Evolutionary conservation across 768 basidiomycete genomes (phyloP).

Genomic region (Ephemerocybe angulata): DNA sequence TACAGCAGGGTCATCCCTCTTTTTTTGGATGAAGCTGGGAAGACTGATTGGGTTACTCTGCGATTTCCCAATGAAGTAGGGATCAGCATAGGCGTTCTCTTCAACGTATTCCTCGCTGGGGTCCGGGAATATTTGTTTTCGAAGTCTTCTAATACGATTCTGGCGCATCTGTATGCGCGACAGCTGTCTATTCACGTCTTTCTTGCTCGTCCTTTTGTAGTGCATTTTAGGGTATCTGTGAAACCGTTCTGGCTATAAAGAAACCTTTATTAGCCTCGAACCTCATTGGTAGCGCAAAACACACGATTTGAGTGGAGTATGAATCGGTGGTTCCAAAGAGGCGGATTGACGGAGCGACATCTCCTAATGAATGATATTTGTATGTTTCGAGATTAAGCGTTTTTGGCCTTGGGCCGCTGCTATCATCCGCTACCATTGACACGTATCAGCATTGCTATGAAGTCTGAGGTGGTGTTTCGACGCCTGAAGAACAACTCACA

Average conservation of each 20-base stretch:
- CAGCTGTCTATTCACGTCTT: background rate
- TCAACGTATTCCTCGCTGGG: background rate
- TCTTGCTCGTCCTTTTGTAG: background rate
- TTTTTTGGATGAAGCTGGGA: background rate
- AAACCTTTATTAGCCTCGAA: background rate
- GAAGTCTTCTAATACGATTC: background rate
- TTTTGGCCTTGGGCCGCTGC: background rate
- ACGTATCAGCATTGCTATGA: too few relatives aligned
- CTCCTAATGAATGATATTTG: constrained; percentile 7
- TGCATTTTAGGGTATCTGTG: background rate
- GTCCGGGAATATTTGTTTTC: background rate
- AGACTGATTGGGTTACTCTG: background rate
- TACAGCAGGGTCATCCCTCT: background rate
- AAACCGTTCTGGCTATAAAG: background rate
- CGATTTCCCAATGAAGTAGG: background rate
- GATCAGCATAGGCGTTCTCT: background rate
- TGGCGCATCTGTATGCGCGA: background rate
- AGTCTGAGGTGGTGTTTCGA: too few relatives aligned
- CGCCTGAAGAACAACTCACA: too few relatives aligned
- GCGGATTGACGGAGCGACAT: background rate
- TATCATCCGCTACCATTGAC: too few relatives aligned
- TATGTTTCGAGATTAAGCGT: background rate
- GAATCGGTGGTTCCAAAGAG: constrained; percentile 8
- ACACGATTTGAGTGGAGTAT: constrained; percentile 17
- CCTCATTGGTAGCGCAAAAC: background rate